Evolutionary conservation across 202 grass and related monocot genomes (phyloP), one percentile per base, ranked within the genome.

Genomic region (Dendrocalamus latiflorus): DNA sequence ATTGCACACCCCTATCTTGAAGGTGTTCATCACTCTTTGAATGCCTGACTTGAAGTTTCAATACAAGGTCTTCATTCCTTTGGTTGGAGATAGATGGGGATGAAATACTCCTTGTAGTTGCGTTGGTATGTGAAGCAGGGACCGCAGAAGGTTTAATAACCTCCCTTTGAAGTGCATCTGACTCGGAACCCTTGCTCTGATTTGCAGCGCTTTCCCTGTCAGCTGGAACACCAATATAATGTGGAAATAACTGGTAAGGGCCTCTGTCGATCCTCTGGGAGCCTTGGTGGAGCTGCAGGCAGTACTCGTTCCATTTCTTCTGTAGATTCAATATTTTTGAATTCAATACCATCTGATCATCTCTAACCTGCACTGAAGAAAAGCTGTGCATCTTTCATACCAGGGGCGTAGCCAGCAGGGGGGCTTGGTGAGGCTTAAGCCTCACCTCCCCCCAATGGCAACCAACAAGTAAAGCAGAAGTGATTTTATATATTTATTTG

Each of bases 321-420:
- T 88, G 81, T 41, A 98, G 70, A 79, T 98, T 92, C 70, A 83
- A 16, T 34, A 93, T 85, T 85, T 98, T 98, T 20, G 87, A 85
- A 64, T 95, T 92, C 83, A 95, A 79, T 37, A 92, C 79, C 85
- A 79, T 68, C 58, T 90, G 85, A 86, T 85, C 86, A 85, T 90
- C 96, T 87, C 89, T 90, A 90, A 57, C 86, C 96, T 95, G 93
- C 85, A 95, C 74, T 89, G 83, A 84, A 93, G 84, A 81, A 91
- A 97, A 94, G 88, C 65, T 78, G 75, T 26, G 76, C 83, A 68
- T 73, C 77, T n/a, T n/a, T n/a, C n/a, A n/a, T n/a, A n/a, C n/a
- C n/a, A n/a, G n/a, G n/a, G n/a, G n/a, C n/a, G n/a, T n/a, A n/a
- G n/a, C n/a, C n/a, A n/a, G n/a, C n/a, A n/a, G n/a, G n/a, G n/a